A percentile compares a stretch with the other conserved stretches of the same genome.
phyloP scores from a whole-genome alignment of 139 green algal genomes.

The Coelastrella sp. region DNA sequence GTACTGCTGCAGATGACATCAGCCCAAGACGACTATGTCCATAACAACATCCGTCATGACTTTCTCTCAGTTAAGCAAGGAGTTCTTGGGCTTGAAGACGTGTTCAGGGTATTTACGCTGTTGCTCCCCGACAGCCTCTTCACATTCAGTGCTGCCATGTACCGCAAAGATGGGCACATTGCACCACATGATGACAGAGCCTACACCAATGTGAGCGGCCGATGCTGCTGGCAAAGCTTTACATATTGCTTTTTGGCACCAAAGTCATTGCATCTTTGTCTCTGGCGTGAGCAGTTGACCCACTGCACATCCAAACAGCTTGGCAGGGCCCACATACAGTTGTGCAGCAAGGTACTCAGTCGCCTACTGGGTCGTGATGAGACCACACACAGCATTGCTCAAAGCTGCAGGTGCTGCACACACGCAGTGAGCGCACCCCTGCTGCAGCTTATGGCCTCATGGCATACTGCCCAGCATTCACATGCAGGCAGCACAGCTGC shows the following conservation, averaged over 20 bases:
- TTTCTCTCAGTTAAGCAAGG: slow-evolving; percentile 48
- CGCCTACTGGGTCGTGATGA: no score
- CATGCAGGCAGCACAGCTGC: neutral
- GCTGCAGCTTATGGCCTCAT: neutral
- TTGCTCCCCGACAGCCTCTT: slow-evolving; percentile 57
- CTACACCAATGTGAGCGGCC: slow-evolving; percentile 51
- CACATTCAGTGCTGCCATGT: slow-evolving; percentile 60
- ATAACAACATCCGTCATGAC: slow-evolving; percentile 55
- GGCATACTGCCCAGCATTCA: neutral
- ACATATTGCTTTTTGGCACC: neutral
- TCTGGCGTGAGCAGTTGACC: no score
- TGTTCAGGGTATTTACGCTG: slow-evolving; percentile 59
- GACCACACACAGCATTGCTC: no score
- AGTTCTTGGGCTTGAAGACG: neutral
- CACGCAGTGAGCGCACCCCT: no score
- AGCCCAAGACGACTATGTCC: slow-evolving; percentile 36
- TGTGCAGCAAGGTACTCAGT: no score
- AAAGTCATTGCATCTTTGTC: neutral
- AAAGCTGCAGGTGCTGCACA: no score
- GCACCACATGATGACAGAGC: slow-evolving; percentile 61
- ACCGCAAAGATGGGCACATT: slow-evolving; percentile 50
- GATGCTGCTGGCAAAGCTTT: neutral
- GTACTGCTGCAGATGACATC: slow-evolving; percentile 8
- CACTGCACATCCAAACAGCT: no score
- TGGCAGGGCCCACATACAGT: no score